These are phyloP conservation scores for Aspergillus latus DNA, from an alignment of 2,329 filamentous ascomycete genomes.

Conservation along the genomic window DNA sequence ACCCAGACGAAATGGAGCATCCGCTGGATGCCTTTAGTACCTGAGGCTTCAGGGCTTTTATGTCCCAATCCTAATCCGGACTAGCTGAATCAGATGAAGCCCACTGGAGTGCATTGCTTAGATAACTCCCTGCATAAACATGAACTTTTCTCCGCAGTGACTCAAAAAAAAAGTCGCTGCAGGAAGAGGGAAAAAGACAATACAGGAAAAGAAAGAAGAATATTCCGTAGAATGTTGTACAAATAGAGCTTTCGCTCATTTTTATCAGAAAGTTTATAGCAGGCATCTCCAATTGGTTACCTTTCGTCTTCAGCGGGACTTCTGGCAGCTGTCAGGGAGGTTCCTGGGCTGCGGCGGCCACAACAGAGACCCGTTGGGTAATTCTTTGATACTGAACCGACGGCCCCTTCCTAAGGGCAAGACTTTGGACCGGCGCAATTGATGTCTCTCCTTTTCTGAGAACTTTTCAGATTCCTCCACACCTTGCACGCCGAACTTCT, in stretches of 20 bases:
- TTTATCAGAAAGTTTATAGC: background rate
- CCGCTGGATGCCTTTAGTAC: background rate
- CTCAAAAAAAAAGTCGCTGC: background rate
- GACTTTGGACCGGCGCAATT: background rate
- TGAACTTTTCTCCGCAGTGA: background rate
- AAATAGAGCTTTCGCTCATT: background rate
- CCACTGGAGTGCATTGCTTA: background rate
- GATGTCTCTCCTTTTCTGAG: background rate
- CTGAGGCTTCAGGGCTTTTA: conserved; percentile 3
- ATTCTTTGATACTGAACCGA: conserved; percentile 16
- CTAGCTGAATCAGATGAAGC: background rate
- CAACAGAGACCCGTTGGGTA: conserved; percentile 5
- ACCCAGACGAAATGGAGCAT: background rate
- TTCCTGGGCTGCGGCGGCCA: no score
- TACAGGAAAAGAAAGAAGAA: background rate
- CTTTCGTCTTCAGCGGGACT: background rate
- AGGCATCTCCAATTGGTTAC: background rate
- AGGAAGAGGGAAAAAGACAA: background rate
- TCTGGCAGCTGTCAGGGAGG: conserved; percentile 1
- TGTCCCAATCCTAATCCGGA: background rate
- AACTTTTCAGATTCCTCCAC: background rate
- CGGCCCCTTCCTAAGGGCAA: background rate
- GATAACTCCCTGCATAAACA: conserved; percentile 1
- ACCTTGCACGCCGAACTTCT: background rate
- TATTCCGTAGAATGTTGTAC: background rate